Percentiles rank a stretch among this genome's conserved stretches.
phyloP scores from a whole-genome alignment of 495 filamentous ascomycete genomes.

The Astrothelium subdiscretum region DNA sequence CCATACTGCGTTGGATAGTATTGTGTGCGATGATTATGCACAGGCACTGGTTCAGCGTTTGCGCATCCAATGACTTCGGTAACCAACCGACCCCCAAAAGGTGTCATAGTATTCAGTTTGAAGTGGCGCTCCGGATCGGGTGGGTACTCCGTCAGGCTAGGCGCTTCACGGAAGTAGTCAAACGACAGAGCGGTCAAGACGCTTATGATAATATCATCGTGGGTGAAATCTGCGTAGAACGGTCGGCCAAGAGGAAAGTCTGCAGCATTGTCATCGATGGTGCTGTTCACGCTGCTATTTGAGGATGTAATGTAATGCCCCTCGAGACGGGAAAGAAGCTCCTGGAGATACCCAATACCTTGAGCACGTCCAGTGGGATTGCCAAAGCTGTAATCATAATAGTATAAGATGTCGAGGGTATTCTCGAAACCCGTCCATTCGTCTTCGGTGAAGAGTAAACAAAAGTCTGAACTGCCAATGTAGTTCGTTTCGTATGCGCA shows the following conservation, averaged over 20 bases:
- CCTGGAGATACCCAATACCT: slow-evolving; percentile 32
- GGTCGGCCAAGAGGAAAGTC: slow-evolving; percentile 34
- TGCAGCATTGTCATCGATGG: slow-evolving; percentile 29
- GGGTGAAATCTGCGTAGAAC: slow-evolving; percentile 39
- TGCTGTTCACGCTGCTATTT: slow-evolving; percentile 31
- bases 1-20: slow-evolving; percentile 30
- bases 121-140: slow-evolving; percentile 28
- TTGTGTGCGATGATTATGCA: slow-evolving; percentile 16
- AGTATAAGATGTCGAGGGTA: slow-evolving; percentile 31
- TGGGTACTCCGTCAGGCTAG: slow-evolving; percentile 24
- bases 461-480: slow-evolving; percentile 26
- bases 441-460: slow-evolving; percentile 27
- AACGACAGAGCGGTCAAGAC: slow-evolving; percentile 34
- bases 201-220: slow-evolving; percentile 38
- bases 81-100: slow-evolving; percentile 30
- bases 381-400: slow-evolving; percentile 31
- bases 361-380: slow-evolving; percentile 32
- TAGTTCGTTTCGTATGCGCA: slow-evolving; percentile 32
- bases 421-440: slow-evolving; percentile 35
- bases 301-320: slow-evolving; percentile 26
- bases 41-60: slow-evolving; percentile 16
- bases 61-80: slow-evolving; percentile 32
- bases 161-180: slow-evolving; percentile 29
- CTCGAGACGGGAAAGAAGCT: slow-evolving; percentile 29
- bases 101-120: slow-evolving; percentile 28